Percentiles rank a stretch among this genome's conserved stretches.
These are phyloP conservation scores for Thelephora aurantiotincta DNA, from an alignment of 768 basidiomycete genomes.

Conservation along the genomic window DNA sequence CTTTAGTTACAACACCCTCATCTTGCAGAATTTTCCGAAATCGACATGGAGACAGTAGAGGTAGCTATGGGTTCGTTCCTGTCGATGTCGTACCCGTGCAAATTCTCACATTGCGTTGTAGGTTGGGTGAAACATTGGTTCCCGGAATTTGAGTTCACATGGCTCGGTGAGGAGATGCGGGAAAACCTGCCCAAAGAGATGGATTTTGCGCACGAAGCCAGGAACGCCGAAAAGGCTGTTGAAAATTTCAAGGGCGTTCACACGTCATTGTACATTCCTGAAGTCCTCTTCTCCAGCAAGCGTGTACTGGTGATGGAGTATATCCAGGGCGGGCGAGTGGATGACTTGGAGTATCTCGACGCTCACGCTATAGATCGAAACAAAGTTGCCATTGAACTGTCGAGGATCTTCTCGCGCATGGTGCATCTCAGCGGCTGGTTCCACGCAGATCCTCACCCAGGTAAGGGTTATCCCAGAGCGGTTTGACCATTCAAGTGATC, in stretches of 20 bases:
- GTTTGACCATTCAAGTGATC: neutral
- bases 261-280: conserved; percentile 80
- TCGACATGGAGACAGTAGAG: conserved; percentile 83
- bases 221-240: conserved; percentile 60
- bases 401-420: conserved; percentile 88
- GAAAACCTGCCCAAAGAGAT: conserved; percentile 85
- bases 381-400: conserved; percentile 81
- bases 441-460: conserved; percentile 82
- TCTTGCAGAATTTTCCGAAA: conserved; percentile 79
- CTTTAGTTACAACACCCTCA: conserved; percentile 80
- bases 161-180: conserved; percentile 92
- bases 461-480: conserved; percentile 20
- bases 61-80: conserved; percentile 42
- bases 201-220: conserved; percentile 86
- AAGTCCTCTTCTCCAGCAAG: conserved; percentile 67
- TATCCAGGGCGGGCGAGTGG: conserved; percentile 78
- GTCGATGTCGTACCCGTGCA: neutral
- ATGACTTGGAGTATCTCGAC: conserved; percentile 75
- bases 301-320: conserved; percentile 92
- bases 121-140: conserved; percentile 88
- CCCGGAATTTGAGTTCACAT: conserved; percentile 87
- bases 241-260: conserved; percentile 56
- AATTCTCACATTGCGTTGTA: conserved; percentile 13
- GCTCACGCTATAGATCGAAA: conserved; percentile 82
- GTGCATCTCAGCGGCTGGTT: conserved; percentile 92